These are phyloP conservation scores for Cantharellus cinnabarinus DNA, from an alignment of 768 basidiomycete species.

Conservation along the genomic window DNA sequence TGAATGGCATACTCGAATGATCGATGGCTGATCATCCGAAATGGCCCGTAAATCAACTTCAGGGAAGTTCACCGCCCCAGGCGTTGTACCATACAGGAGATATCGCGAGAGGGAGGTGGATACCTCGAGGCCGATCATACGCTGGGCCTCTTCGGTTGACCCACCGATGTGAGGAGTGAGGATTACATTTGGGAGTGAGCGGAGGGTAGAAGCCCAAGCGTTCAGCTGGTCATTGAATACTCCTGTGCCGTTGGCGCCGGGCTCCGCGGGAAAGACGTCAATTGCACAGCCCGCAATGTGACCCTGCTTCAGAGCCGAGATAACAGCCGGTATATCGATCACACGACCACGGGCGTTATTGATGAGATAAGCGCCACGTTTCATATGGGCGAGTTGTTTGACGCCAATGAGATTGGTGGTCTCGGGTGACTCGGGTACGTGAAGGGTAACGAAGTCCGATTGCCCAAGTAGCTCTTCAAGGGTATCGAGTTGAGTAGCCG, in stretches of 20 bases:
- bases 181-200: conserved; percentile 71
- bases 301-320: conserved; percentile 59
- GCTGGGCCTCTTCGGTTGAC: conserved; percentile 95
- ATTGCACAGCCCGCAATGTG: conserved; percentile 82
- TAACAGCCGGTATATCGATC: conserved; percentile 83
- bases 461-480: conserved; percentile 50
- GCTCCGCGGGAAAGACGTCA: conserved; percentile 91
- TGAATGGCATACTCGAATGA: conserved; percentile 83
- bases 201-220: conserved; percentile 57
- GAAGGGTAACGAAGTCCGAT: conserved; percentile 88
- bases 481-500: conserved; percentile 72
- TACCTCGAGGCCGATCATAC: conserved; percentile 93
- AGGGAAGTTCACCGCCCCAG: conserved; percentile 96
- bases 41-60: conserved; percentile 93
- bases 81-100: conserved; percentile 74
- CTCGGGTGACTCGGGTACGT: conserved; percentile 91
- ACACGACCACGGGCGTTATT: conserved; percentile 96
- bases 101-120: conserved; percentile 68
- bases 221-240: conserved; percentile 81
- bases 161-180: conserved; percentile 98
- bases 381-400: conserved; percentile 71
- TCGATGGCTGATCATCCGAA: conserved; percentile 54
- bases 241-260: conserved; percentile 65
- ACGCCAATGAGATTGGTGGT: conserved; percentile 83
- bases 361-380: conserved; percentile 83